phyloP scores from a whole-genome alignment of 768 basidiomycete species.

The Boletales sp. region DNA sequence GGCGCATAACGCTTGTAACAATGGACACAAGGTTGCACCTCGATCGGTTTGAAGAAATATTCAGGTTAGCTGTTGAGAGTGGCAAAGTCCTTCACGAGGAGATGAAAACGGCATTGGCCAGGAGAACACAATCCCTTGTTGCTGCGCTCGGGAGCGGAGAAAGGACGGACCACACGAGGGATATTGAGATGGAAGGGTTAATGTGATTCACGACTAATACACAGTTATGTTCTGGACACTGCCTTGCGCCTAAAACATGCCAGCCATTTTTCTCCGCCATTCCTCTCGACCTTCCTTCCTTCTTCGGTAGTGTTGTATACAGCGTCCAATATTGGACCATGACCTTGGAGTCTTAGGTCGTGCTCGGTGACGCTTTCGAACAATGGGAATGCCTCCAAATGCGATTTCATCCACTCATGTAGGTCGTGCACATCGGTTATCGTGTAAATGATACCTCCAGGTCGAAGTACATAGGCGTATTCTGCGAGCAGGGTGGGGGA shows the following conservation, averaged over 20 bases:
- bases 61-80: slow-evolving; percentile 74
- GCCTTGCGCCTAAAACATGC: slow-evolving; percentile 79
- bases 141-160: slow-evolving; percentile 54
- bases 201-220: background rate
- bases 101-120: slow-evolving; percentile 72
- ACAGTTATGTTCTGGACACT: background rate
- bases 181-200: slow-evolving; percentile 38
- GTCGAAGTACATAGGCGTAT: slow-evolving; percentile 89
- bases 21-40: slow-evolving; percentile 95
- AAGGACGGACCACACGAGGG: slow-evolving; percentile 29
- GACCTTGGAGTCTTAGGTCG: slow-evolving; percentile 69
- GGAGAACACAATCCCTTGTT: slow-evolving; percentile 59
- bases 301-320: slow-evolving; percentile 90
- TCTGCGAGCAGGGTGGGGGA: slow-evolving; percentile 97
- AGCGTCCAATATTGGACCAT: slow-evolving; percentile 75
- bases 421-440: slow-evolving; percentile 96
- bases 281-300: slow-evolving; percentile 94
- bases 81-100: slow-evolving; percentile 75
- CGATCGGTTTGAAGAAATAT: slow-evolving; percentile 88
- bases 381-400: slow-evolving; percentile 83
- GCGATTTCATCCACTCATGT: slow-evolving; percentile 91
- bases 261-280: slow-evolving; percentile 86
- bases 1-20: slow-evolving; percentile 80
- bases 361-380: slow-evolving; percentile 80
- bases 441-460: slow-evolving; percentile 96